A percentile compares a stretch with the other conserved stretches of the same genome.
Conservation (phyloP, 768 basidiomycete genomes). For the Termitomyces sp. region DNA sequence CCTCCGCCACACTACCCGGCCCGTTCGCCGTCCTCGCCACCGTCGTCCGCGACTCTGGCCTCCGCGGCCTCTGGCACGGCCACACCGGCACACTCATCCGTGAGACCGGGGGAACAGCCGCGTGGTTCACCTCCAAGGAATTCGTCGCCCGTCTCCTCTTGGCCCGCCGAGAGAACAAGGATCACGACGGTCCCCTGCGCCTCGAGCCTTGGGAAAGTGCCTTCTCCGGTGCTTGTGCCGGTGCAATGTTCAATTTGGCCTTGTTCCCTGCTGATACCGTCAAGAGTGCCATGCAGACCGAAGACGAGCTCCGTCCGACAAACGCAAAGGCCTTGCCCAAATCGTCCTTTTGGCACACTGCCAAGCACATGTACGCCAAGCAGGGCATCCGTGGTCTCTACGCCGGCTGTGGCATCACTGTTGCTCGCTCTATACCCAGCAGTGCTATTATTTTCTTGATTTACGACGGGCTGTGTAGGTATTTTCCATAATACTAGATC, state of each 20-base stretch:
- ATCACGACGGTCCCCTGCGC: not conserved
- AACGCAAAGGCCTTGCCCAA: not conserved
- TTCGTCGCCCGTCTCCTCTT: slow-evolving; percentile 60
- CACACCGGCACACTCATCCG: slow-evolving; percentile 92
- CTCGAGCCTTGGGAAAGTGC: slow-evolving; percentile 69
- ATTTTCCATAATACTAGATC: slow-evolving; percentile 22
- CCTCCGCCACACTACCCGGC: slow-evolving; percentile 50
- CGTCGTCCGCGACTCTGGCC: slow-evolving; percentile 60
- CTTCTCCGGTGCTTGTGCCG: slow-evolving; percentile 81
- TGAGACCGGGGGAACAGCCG: slow-evolving; percentile 85
- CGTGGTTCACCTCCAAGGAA: slow-evolving; percentile 92
- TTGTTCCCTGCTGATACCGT: slow-evolving; percentile 94
- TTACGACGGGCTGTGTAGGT: slow-evolving; percentile 64
- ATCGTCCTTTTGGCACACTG: slow-evolving; percentile 52
- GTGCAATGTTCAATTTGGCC: slow-evolving; percentile 80
- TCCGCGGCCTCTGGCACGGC: slow-evolving; percentile 93
- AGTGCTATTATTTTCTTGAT: slow-evolving; percentile 88
- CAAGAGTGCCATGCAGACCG: slow-evolving; percentile 90
- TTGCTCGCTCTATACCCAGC: slow-evolving; percentile 76
- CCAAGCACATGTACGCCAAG: slow-evolving; percentile 62
- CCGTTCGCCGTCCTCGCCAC: slow-evolving; percentile 63
- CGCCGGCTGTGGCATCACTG: slow-evolving; percentile 85
- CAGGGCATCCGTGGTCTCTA: slow-evolving; percentile 79
- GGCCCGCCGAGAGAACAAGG: slow-evolving; percentile 32
- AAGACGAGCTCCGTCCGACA: slow-evolving; percentile 71